A percentile compares a stretch with the other conserved stretches of the same genome.
phyloP scores from a whole-genome alignment of 225 moss, liverwort and hornwort species.

The Rhytidiadelphus loreus region DNA sequence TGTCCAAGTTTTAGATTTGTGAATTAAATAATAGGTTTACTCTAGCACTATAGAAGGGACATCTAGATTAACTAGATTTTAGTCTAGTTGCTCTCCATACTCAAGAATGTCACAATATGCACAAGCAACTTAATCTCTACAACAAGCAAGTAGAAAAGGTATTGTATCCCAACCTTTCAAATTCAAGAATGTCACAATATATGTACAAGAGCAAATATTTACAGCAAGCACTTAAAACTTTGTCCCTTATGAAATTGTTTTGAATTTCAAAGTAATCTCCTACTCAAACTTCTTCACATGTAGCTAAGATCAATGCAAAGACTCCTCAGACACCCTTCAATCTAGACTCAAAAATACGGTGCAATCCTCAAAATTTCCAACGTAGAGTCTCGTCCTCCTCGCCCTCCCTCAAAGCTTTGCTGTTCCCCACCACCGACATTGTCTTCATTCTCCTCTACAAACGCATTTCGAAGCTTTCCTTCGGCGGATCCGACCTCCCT shows the following conservation, averaged over 20 bases:
- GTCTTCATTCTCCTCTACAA: background rate
- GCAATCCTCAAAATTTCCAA: background rate
- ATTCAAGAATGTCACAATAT: background rate
- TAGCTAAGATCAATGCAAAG: background rate
- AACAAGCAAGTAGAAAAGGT: background rate
- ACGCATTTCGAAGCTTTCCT: background rate
- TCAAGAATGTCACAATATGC: fast-evolving
- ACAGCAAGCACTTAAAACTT: too few species aligned
- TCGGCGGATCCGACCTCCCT: fast-evolving
- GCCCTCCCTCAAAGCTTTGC: background rate
- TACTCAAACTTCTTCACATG: background rate
- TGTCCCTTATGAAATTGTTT: background rate
- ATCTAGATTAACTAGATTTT: too few species aligned
- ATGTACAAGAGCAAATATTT: background rate
- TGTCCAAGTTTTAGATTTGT: too few species aligned
- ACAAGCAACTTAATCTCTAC: background rate
- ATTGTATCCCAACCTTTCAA: background rate
- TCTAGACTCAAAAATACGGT: background rate
- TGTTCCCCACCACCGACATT: background rate
- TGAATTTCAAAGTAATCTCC: background rate
- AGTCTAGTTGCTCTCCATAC: too few species aligned
- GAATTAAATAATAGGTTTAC: too few species aligned
- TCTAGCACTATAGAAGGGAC: too few species aligned
- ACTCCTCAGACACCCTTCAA: background rate
- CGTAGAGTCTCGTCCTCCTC: background rate